Conservation (phyloP, 257 asterid genomes). For the Ajuga chamaepitys region DNA sequence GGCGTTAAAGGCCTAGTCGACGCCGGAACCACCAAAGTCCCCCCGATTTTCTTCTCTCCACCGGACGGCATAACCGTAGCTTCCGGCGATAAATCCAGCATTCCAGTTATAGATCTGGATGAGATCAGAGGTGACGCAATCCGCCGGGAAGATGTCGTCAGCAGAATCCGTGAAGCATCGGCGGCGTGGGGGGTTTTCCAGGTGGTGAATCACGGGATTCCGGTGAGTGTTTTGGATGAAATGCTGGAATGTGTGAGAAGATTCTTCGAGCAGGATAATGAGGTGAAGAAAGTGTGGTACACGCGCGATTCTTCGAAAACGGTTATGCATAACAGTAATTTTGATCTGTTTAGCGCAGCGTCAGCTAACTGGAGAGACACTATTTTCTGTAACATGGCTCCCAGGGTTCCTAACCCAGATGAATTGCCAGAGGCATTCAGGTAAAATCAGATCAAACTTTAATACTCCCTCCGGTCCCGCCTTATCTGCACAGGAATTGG, state of each 20-base stretch:
- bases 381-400: constrained; percentile 26
- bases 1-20: constrained; percentile 56
- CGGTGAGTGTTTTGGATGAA: constrained; percentile 16
- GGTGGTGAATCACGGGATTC: constrained; percentile 39
- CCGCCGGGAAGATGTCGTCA: constrained; percentile 4
- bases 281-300: constrained; percentile 25
- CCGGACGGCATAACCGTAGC: background rate
- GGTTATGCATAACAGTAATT: constrained; percentile 35
- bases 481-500: too few species aligned
- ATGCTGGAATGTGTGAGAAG: constrained; percentile 32
- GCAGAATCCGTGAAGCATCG: constrained; percentile 18
- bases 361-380: constrained; percentile 43
- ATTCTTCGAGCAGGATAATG: constrained; percentile 29
- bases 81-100: background rate
- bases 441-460: background rate
- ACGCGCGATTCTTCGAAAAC: constrained; percentile 27
- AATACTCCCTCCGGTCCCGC: too few species aligned
- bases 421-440: constrained; percentile 33
- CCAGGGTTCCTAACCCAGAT: constrained; percentile 17
- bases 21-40: constrained; percentile 27
- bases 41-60: constrained; percentile 32
- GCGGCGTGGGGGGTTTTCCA: constrained; percentile 33
- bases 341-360: constrained; percentile 24
- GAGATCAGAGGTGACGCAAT: constrained; percentile 5
- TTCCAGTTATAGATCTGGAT: constrained; percentile 36